phyloP scores from a whole-genome alignment of 2,329 filamentous ascomycete genomes.

The Diplodia seriata region DNA sequence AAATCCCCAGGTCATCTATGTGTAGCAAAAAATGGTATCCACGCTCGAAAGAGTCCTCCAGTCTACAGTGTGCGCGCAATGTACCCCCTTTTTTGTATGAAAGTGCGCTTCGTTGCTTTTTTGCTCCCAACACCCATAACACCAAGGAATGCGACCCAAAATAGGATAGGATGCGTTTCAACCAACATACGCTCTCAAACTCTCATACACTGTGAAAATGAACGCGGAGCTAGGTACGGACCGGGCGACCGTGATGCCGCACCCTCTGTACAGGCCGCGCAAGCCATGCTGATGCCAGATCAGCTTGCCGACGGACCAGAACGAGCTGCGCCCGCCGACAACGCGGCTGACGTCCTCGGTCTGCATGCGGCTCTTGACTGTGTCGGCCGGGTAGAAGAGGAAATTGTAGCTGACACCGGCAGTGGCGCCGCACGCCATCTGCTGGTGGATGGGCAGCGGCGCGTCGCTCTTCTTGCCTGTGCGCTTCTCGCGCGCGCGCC shows the following conservation, averaged over 20 bases:
- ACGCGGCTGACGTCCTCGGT: conserved; percentile 73
- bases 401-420: conserved; percentile 97
- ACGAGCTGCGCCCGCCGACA: conserved; percentile 64
- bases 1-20: conserved; percentile 12
- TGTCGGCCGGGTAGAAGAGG: conserved; percentile 95
- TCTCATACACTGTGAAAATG: conserved; percentile 96
- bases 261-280: conserved; percentile 88
- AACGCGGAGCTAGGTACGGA: conserved; percentile 96
- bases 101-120: conserved; percentile 4
- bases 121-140: conserved; percentile 10
- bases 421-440: conserved; percentile 83
- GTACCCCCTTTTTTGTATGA: conserved; percentile 6
- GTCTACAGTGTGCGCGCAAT: background rate
- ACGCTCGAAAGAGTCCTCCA: conserved; percentile 6
- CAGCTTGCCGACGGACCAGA: conserved; percentile 72
- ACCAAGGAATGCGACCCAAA: conserved; percentile 15
- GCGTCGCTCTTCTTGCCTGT: conserved; percentile 51
- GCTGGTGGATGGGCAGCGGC: conserved; percentile 80
- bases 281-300: conserved; percentile 86
- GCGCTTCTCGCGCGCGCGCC: conserved; percentile 51
- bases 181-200: conserved; percentile 72
- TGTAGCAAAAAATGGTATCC: conserved; percentile 19
- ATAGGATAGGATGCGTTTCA: conserved; percentile 35
- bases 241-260: conserved; percentile 87
- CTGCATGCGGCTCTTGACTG: conserved; percentile 96